phyloP scores from a whole-genome alignment of 805 yeast species.

The Wickerhamiella alocasiicola region DNA sequence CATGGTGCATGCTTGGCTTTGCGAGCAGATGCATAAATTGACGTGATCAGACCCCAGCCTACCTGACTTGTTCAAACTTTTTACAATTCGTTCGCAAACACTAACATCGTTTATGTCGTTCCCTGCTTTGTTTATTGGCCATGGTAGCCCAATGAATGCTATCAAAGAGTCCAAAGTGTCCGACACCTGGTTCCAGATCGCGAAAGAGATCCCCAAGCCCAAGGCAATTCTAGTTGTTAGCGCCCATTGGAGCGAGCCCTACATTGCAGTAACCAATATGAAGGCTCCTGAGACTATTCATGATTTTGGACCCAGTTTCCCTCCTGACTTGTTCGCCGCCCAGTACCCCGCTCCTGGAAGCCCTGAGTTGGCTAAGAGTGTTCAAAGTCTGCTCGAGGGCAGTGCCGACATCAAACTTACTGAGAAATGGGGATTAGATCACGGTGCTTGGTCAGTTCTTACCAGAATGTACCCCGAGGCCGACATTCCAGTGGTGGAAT shows the following conservation, averaged over 20 bases:
- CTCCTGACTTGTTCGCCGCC: constrained; percentile 16
- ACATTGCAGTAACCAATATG: constrained; percentile 14
- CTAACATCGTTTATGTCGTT: too few species aligned
- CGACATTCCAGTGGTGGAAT: constrained; percentile 29
- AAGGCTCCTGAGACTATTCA: constrained; percentile 18
- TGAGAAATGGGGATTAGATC: constrained; percentile 20
- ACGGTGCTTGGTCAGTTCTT: constrained; percentile 21
- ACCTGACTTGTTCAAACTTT: too few species aligned
- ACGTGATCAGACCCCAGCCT: too few species aligned
- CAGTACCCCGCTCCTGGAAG: constrained; percentile 20
- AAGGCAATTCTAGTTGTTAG: constrained; percentile 18
- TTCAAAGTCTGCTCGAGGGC: constrained; percentile 7
- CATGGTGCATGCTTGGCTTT: too few species aligned
- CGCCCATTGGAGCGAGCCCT: constrained; percentile 20
- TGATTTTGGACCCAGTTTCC: constrained; percentile 18
- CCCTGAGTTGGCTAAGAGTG: constrained; percentile 17
- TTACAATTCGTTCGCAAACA: too few species aligned
- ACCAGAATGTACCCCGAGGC: constrained; percentile 21
- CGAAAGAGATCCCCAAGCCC: constrained; percentile 16
- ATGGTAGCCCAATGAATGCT: constrained; percentile 18
- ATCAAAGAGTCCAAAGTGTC: constrained; percentile 9
- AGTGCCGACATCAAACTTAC: neutral
- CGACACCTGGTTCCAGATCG: constrained; percentile 15
- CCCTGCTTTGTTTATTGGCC: constrained; percentile 16
- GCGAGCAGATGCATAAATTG: too few species aligned